These are phyloP conservation scores for Fusarium denticulatum DNA, from an alignment of 2,329 filamentous ascomycete species.

Conservation along the genomic window DNA sequence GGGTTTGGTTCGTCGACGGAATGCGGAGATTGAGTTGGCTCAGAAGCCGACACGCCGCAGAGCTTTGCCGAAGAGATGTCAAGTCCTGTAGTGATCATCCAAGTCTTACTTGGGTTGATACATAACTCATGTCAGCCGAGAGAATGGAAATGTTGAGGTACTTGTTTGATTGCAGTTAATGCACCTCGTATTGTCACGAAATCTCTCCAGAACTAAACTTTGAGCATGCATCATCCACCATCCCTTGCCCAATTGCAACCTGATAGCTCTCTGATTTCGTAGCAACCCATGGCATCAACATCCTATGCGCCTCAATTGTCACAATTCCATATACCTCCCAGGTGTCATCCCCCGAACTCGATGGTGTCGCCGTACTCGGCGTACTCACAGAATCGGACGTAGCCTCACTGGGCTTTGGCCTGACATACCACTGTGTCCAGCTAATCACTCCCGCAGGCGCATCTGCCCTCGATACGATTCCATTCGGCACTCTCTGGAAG, in stretches of 20 bases:
- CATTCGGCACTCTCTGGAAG: constrained; percentile 53
- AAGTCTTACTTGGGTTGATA: not conserved
- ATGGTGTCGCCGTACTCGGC: constrained; percentile 27
- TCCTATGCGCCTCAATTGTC: constrained; percentile 44
- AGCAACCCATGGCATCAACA: constrained; percentile 47
- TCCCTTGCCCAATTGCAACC: constrained; percentile 12
- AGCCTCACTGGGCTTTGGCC: constrained; percentile 4
- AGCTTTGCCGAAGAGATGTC: constrained; percentile 23
- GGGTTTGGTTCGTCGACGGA: constrained; percentile 54
- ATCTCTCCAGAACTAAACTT: not conserved
- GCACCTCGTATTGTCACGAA: not conserved
- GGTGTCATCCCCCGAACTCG: constrained; percentile 24
- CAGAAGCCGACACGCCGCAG: constrained; percentile 12
- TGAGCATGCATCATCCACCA: constrained; percentile 21
- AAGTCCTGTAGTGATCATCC: not conserved
- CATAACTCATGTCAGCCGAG: no score
- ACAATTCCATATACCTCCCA: constrained; percentile 47
- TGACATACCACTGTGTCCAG: constrained; percentile 50
- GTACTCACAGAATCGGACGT: constrained; percentile 16
- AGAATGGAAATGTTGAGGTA: not conserved
- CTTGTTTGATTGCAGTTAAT: not conserved
- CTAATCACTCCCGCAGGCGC: constrained; percentile 54
- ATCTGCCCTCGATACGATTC: constrained; percentile 53
- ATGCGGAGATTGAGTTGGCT: constrained; percentile 55
- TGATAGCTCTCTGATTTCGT: constrained; percentile 30